Evolutionary conservation across 768 basidiomycete genomes (phyloP).

Genomic region (Rhizopogon vesiculosus): DNA sequence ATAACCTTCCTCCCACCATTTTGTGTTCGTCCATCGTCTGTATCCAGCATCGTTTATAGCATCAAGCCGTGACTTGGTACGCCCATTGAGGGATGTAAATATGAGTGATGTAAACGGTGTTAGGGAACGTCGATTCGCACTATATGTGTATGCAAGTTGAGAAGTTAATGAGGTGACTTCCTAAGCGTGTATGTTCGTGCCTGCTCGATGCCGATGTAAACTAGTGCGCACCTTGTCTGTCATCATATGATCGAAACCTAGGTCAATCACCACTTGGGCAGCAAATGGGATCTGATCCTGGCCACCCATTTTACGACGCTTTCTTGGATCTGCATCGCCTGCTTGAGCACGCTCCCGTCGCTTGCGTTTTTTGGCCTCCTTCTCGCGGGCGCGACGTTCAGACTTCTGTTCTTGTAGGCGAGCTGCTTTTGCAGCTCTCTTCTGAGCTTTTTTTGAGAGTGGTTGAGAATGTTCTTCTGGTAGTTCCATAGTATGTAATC

Average conservation of each 20-base stretch:
- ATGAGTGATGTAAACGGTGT: conserved; percentile 69
- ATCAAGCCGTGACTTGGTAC: conserved; percentile 62
- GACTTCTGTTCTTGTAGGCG: conserved; percentile 62
- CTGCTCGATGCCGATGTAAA: conserved; percentile 7
- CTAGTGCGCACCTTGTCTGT: conserved; percentile 66
- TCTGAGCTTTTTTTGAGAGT: conserved; percentile 76
- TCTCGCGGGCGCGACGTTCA: conserved; percentile 74
- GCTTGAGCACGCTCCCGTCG: conserved; percentile 55
- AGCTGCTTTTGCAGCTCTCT: conserved; percentile 69
- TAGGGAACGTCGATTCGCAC: conserved; percentile 71
- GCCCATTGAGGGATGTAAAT: conserved; percentile 77
- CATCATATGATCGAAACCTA: conserved; percentile 94
- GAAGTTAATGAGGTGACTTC: conserved; percentile 87
- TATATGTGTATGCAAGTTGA: conserved; percentile 90
- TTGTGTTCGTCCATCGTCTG: conserved; percentile 73
- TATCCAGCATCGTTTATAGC: conserved; percentile 61
- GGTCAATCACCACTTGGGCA: conserved; percentile 75
- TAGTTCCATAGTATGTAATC: conserved; percentile 21
- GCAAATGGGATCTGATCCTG: conserved; percentile 36
- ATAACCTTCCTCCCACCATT: conserved; percentile 82
- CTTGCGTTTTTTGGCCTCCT: conserved; percentile 71
- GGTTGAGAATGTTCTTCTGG: conserved; percentile 12
- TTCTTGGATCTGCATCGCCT: conserved; percentile 43
- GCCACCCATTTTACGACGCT: conserved; percentile 17
- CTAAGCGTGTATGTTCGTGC: conserved; percentile 36